Base-by-base conservation (phyloP, 345 rosid species). In the Brassica nigra region DNA sequence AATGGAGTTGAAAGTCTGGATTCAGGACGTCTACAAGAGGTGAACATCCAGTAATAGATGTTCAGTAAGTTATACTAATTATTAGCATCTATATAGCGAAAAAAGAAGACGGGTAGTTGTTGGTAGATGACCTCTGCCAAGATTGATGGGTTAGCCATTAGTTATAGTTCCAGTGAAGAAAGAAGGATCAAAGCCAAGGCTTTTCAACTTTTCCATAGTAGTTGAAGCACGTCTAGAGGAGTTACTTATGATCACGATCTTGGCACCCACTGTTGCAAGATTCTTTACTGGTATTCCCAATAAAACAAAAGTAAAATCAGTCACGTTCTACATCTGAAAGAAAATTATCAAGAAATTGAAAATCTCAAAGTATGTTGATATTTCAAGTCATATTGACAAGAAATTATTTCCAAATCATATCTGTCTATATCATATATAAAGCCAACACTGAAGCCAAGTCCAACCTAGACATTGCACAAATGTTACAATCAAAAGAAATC, bases 171-270 rank as follows among this genome's bases (percentile, higher is more conserved):
- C 97, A 2, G 78, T 86, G 85, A 95, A 95, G 58, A 91, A 86
- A 81, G 93, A 93, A 68, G 97, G 89, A 81, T 95, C 93, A 84
- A 95, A 95, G n/a, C 98, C 97, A 78, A 95, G 92, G 74, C 75
- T 82, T 91, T 88, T 84, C 87, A 95, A 73, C 76, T 88, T 95
- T 18, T 90, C 88, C 68, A 92, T 82, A 11, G 99, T 95, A 2
- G 86, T 84, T 10, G 93, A 90, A 62, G 98, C 95, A 66, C 98
- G 94, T 54, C 99, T 87, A 18, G 99, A 95, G 14, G 99, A 95
- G 80, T 92, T 95, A 80, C 97, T 95, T 59, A 92, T 88, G 31
- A 95, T 75, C 71, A 95, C 97, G 85, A 92, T 92, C 81, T 84
- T 91, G 58, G 94, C 95, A 80, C 97, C 98, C 18, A 69, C 82